Conservation (phyloP, 441 rosid genomes). For the Bocquillonia castaneifolia region DNA sequence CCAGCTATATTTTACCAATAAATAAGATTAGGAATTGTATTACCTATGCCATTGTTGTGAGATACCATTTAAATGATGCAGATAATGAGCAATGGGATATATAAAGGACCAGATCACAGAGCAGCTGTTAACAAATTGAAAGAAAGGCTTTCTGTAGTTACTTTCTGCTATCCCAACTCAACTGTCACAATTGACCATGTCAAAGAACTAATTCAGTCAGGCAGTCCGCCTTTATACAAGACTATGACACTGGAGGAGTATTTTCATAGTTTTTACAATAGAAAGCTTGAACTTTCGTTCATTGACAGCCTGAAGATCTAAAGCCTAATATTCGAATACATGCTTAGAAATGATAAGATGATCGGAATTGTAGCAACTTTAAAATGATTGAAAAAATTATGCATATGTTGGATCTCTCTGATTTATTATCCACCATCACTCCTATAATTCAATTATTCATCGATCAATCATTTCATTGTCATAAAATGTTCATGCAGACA, state of each 20-base stretch:
- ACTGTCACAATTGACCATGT: constrained; percentile 29
- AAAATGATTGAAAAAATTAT: not conserved
- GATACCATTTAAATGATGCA: constrained; percentile 6
- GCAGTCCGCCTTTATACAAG: constrained; percentile 31
- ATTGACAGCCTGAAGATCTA: constrained; percentile 26
- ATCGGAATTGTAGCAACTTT: not conserved
- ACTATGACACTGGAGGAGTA: constrained; percentile 30
- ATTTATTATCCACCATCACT: not conserved
- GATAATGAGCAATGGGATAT: constrained; percentile 39
- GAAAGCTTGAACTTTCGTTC: constrained; percentile 27
- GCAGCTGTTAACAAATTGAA: constrained; percentile 30
- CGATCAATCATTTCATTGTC: not conserved
- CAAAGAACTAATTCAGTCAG: constrained; percentile 19
- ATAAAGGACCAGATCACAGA: constrained; percentile 33
- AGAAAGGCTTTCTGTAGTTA: constrained; percentile 32
- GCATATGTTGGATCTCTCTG: not conserved
- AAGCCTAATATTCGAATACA: not conserved
- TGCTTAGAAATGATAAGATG: not conserved
- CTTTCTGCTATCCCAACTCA: constrained; percentile 32
- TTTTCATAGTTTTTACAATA: constrained; percentile 22
- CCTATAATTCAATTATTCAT: not conserved
- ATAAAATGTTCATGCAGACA: not conserved
- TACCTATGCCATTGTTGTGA: not conserved
- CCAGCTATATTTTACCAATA: not conserved
- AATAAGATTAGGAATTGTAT: not conserved